These are phyloP conservation scores for Tagetes patula DNA, from an alignment of 129 eudicot genomes.

Conservation along the genomic window DNA sequence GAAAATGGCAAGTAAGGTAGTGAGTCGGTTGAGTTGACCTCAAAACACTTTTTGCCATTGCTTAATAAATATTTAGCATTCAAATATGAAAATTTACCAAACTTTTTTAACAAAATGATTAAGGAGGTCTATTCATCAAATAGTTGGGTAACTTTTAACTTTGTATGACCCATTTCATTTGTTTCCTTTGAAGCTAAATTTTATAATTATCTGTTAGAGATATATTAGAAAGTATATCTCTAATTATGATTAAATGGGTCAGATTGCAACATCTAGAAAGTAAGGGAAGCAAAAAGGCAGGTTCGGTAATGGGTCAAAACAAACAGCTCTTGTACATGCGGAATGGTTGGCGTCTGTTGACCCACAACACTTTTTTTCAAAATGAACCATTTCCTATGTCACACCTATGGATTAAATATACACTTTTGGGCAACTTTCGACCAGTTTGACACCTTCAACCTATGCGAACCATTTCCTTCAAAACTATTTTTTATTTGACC, in stretches of 20 bases:
- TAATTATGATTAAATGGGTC: not conserved
- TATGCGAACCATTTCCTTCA: not conserved
- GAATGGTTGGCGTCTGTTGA: not conserved
- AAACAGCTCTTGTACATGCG: not conserved
- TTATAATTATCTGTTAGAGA: not conserved
- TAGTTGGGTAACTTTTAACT: not conserved
- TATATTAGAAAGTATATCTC: no score
- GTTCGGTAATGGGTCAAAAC: not conserved
- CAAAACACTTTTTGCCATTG: not conserved
- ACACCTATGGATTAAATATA: not conserved
- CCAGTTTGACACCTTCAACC: not conserved
- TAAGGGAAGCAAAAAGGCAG: not conserved
- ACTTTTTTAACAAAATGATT: not conserved
- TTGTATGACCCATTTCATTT: not conserved
- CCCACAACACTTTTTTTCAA: not conserved
- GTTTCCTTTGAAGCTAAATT: not conserved
- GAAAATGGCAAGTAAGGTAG: not conserved
- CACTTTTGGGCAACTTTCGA: not conserved
- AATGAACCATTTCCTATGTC: not conserved
- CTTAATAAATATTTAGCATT: not conserved
- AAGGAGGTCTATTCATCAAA: not conserved
- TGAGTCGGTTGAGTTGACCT: not conserved
- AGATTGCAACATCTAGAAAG: not conserved
- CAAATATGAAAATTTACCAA: not conserved
- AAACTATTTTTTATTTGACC: not conserved